Conservation (phyloP, 1,139 yeast genomes). For the Pneumocystis canis region DNA sequence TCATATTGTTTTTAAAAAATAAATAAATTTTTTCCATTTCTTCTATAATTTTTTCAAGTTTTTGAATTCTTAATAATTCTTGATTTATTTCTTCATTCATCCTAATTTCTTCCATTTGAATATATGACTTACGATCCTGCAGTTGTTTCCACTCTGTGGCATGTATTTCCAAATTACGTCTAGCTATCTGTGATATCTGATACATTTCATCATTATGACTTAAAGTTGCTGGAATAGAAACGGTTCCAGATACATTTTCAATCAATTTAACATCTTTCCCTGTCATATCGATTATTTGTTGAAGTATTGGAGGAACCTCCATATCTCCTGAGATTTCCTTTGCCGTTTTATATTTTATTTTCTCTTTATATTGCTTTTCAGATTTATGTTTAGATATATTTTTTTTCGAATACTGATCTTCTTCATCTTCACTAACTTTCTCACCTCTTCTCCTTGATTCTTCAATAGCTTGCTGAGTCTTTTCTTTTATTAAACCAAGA, state of each 20-base stretch:
- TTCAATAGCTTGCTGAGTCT: constrained; percentile 18
- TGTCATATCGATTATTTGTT: constrained; percentile 24
- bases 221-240: constrained; percentile 5
- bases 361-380: constrained; percentile 16
- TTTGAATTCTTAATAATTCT: constrained; percentile 13
- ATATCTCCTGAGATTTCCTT: constrained; percentile 29
- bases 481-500: constrained; percentile 45
- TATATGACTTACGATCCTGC: constrained; percentile 18
- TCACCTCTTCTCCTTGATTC: constrained; percentile 18
- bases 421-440: constrained; percentile 15
- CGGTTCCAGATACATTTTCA: constrained; percentile 5
- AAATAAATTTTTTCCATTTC: constrained; percentile 1
- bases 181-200: constrained; percentile 19
- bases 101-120: constrained; percentile 17
- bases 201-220: constrained; percentile 6
- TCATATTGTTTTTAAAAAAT: neutral
- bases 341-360: constrained; percentile 27
- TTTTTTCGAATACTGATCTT: constrained; percentile 1
- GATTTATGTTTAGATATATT: constrained; percentile 6
- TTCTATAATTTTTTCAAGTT: constrained; percentile 8
- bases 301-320: constrained; percentile 25
- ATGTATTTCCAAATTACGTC: constrained; percentile 19
- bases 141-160: constrained; percentile 21
- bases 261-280: constrained; percentile 14
- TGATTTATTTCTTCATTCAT: constrained; percentile 17